These are phyloP conservation scores for Sedum album DNA, from an alignment of 164 flowering plant genomes.

Conservation along the genomic window DNA sequence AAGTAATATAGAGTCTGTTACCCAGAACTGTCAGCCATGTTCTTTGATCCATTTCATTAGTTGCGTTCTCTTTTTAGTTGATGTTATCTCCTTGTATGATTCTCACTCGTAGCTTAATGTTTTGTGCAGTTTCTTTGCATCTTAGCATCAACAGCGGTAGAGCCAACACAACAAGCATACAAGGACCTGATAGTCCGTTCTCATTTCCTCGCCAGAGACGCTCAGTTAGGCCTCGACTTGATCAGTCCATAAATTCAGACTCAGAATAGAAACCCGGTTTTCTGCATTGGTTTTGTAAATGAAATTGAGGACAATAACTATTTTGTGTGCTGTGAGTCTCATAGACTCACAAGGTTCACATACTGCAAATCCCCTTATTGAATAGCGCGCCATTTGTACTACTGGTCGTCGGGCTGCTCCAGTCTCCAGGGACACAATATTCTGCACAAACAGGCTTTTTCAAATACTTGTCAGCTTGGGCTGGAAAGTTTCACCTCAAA, in stretches of 20 bases:
- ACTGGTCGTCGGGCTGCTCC: not conserved
- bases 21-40: not conserved
- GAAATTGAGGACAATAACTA: not conserved
- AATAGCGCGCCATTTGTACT: not conserved
- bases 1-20: not conserved
- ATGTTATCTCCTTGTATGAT: not conserved
- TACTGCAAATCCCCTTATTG: not conserved
- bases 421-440: too few relatives aligned
- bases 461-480: not conserved
- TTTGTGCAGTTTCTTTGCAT: slow-evolving; percentile 6
- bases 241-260: slow-evolving; percentile 2
- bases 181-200: slow-evolving; percentile 1
- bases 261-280: slow-evolving; percentile 6
- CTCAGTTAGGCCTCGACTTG: slow-evolving; percentile 6
- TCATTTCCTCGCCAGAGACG: slow-evolving; percentile 12
- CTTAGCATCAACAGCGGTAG: not conserved
- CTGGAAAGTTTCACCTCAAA: not conserved
- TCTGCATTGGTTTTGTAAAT: slow-evolving; percentile 4
- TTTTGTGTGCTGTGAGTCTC: not conserved
- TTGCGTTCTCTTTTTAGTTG: not conserved
- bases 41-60: not conserved
- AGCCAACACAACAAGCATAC: not conserved
- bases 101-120: not conserved
- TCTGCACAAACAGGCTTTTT: not conserved
- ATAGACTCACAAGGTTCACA: not conserved